Evolutionary conservation across 2,329 filamentous ascomycete species (phyloP).

Genomic region (Verticillium zaregamsianum): DNA sequence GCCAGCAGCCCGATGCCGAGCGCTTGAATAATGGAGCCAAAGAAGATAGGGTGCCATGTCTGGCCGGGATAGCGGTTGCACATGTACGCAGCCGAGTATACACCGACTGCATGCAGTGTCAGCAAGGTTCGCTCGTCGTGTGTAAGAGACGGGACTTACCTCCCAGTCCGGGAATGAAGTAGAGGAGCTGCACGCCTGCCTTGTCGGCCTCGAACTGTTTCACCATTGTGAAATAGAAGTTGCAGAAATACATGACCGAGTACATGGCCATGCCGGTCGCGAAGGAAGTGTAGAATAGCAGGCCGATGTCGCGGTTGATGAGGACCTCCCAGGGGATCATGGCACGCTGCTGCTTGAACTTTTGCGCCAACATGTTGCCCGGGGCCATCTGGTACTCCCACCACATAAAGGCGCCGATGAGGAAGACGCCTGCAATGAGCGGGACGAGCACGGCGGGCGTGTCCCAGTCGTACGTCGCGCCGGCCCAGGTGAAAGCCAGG

Average conservation of each 20-base stretch:
- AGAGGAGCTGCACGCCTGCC: conserved; percentile 55
- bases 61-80: conserved; percentile 59
- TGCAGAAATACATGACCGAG: conserved; percentile 58
- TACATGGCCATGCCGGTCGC: conserved; percentile 52
- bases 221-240: conserved; percentile 63
- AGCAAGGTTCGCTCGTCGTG: neutral
- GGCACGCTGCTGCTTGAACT: conserved; percentile 50
- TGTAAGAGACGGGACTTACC: conserved; percentile 28
- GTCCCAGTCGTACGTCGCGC: conserved; percentile 47
- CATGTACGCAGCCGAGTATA: conserved; percentile 52
- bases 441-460: conserved; percentile 44
- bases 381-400: conserved; percentile 54
- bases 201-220: conserved; percentile 33
- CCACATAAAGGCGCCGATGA: conserved; percentile 37
- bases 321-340: conserved; percentile 64
- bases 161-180: conserved; percentile 60
- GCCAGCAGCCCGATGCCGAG: conserved; percentile 55
- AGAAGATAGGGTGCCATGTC: conserved; percentile 55
- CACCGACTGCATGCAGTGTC: conserved; percentile 35
- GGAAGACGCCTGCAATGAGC: conserved; percentile 38
- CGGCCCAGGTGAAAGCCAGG: conserved; percentile 52
- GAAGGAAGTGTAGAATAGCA: conserved; percentile 61
- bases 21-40: conserved; percentile 53
- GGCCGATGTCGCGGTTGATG: conserved; percentile 49
- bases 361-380: conserved; percentile 36